These are phyloP conservation scores for Chamaecyparis obtusa DNA, from an alignment of 75 land plant species.

Conservation along the genomic window DNA sequence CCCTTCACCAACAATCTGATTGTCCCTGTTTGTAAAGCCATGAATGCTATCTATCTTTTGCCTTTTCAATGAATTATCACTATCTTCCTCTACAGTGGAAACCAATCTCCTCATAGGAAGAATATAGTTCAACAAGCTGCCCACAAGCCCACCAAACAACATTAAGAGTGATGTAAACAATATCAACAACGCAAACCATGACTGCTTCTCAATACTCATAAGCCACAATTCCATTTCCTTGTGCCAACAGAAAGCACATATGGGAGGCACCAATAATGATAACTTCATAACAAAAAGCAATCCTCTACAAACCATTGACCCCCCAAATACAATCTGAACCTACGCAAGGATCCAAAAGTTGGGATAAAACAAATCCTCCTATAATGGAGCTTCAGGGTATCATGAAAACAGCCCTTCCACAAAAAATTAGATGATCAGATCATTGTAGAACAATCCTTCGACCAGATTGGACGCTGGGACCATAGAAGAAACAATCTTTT, in stretches of 20 bases:
- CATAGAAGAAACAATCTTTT: not conserved
- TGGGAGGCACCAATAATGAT: not conserved
- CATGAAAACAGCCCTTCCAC: not conserved
- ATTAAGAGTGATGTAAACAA: not conserved
- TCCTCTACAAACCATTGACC: not conserved
- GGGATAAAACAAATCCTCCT: not conserved
- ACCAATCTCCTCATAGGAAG: slow-evolving; percentile 42
- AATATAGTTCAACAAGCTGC: slow-evolving; percentile 32
- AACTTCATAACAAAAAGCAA: not conserved
- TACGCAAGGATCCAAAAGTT: not conserved
- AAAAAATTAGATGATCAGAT: not conserved
- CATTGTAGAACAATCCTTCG: not conserved
- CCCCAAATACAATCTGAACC: not conserved
- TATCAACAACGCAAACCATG: not conserved
- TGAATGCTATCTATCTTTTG: slow-evolving; percentile 14
- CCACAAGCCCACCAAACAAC: not conserved
- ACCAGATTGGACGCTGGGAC: not conserved
- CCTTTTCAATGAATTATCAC: slow-evolving; percentile 24
- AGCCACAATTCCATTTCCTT: not conserved
- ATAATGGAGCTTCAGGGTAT: not conserved
- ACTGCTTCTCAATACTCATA: not conserved
- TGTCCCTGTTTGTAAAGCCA: slow-evolving; percentile 12
- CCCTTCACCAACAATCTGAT: slow-evolving; percentile 2
- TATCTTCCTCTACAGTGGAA: slow-evolving; percentile 33
- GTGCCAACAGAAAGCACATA: not conserved